Conservation (phyloP, 768 basidiomycete genomes). For the Paxillus involutus region DNA sequence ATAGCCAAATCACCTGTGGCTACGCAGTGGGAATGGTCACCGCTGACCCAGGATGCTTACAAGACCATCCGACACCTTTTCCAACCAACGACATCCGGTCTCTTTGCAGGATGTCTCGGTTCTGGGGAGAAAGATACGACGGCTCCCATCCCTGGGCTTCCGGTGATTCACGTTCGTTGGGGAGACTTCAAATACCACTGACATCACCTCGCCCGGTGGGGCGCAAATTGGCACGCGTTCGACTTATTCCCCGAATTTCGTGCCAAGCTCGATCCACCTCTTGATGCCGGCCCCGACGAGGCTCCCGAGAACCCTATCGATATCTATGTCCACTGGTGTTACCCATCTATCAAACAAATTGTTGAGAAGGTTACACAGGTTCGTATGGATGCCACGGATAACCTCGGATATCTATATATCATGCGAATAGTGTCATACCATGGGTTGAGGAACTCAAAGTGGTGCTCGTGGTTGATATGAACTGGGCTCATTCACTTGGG, state of each 20-base stretch:
- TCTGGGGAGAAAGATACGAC: conserved; percentile 1
- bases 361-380: conserved; percentile 38
- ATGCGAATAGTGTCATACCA: conserved; percentile 42
- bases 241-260: conserved; percentile 41
- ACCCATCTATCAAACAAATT: conserved; percentile 44
- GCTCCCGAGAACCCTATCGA: conserved; percentile 18
- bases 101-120: not conserved
- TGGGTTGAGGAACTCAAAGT: conserved; percentile 44
- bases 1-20: conserved; percentile 33
- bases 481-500: conserved; percentile 42
- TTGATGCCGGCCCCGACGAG: conserved; percentile 16
- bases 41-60: conserved; percentile 33
- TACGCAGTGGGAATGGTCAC: conserved; percentile 39
- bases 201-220: conserved; percentile 33
- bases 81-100: not conserved
- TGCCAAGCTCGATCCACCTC: conserved; percentile 37
- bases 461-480: conserved; percentile 26
- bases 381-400: conserved; percentile 18
- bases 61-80: conserved; percentile 31
- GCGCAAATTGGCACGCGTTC: conserved; percentile 42
- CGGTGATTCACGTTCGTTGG: conserved; percentile 52
- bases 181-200: conserved; percentile 53
- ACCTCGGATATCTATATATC: conserved; percentile 42
- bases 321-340: conserved; percentile 39
- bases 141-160: conserved; percentile 37